These are phyloP conservation scores for Zygotorulaspora mrakii DNA, from an alignment of 1,139 yeast genomes.

Conservation along the genomic window DNA sequence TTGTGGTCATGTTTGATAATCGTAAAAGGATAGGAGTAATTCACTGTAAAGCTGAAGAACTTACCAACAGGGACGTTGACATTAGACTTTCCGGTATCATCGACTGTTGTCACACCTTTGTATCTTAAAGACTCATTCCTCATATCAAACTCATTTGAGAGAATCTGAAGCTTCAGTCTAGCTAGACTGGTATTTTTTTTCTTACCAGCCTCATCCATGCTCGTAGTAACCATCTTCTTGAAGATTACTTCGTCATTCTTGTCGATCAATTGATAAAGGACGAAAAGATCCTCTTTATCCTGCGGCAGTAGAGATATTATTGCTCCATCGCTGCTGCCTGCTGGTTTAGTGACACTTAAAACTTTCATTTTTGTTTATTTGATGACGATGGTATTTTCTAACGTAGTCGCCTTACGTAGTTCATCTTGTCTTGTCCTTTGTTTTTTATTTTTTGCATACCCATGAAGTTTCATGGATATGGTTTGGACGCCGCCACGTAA, in stretches of 20 bases:
- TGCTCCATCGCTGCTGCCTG: constrained; percentile 21
- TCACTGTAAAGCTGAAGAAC: constrained; percentile 82
- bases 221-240: constrained; percentile 44
- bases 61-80: constrained; percentile 75
- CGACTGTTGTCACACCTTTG: constrained; percentile 73
- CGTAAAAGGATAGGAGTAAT: constrained; percentile 63
- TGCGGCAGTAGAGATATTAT: constrained; percentile 65
- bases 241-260: constrained; percentile 72
- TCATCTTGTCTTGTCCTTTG: background rate
- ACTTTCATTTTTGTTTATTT: constrained; percentile 10
- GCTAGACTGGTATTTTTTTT: constrained; percentile 32
- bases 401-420: background rate
- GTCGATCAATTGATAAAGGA: constrained; percentile 72
- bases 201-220: constrained; percentile 28
- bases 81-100: constrained; percentile 43
- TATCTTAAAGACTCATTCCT: constrained; percentile 72
- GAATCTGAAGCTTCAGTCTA: constrained; percentile 46
- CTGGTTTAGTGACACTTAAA: constrained; percentile 5
- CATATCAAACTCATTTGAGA: constrained; percentile 73
- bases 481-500: no score
- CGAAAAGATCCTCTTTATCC: constrained; percentile 92
- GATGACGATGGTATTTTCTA: background rate
- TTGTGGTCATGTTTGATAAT: constrained; percentile 80
- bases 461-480: no score
- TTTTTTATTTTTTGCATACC: no score